phyloP scores from a whole-genome alignment of 2,329 filamentous ascomycete genomes.

The Calonectria leucothoes region DNA sequence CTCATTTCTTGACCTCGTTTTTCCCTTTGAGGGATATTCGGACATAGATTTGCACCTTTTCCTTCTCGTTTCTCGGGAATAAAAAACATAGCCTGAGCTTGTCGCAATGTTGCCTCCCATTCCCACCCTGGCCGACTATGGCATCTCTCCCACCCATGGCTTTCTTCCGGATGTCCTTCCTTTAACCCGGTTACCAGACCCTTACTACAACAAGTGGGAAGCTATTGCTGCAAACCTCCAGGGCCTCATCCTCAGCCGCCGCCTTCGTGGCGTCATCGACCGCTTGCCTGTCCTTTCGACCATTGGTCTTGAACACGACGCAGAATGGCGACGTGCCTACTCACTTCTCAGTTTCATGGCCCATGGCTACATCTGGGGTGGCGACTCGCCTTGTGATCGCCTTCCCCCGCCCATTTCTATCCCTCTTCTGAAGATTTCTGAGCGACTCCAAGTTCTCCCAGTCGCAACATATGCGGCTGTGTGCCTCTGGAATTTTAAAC shows the following conservation, averaged over 20 bases:
- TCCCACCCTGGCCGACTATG: slow-evolving; percentile 79
- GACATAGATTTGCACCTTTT: neutral
- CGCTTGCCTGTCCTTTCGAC: slow-evolving; percentile 86
- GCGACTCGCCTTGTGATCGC: slow-evolving; percentile 81
- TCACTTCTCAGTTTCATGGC: slow-evolving; percentile 90
- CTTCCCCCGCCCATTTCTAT: slow-evolving; percentile 86
- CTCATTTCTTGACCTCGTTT: slow-evolving; percentile 9
- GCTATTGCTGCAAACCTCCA: slow-evolving; percentile 87
- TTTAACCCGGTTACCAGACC: slow-evolving; percentile 82
- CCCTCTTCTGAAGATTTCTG: slow-evolving; percentile 82
- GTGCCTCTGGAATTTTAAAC: slow-evolving; percentile 97
- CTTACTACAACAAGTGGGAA: slow-evolving; percentile 97
- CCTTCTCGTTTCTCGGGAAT: neutral
- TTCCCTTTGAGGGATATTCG: neutral
- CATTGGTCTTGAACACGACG: slow-evolving; percentile 80
- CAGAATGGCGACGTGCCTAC: slow-evolving; percentile 96
- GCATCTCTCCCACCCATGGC: slow-evolving; percentile 81
- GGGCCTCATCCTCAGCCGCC: slow-evolving; percentile 84
- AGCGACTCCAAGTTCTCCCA: slow-evolving; percentile 84
- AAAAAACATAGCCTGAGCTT: neutral
- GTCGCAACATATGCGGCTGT: slow-evolving; percentile 95
- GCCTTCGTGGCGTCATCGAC: slow-evolving; percentile 83
- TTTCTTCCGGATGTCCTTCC: slow-evolving; percentile 89
- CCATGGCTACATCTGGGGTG: slow-evolving; percentile 97
- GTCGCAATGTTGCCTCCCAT: slow-evolving; percentile 68